Evolutionary conservation across 1,139 yeast species (phyloP).

Genomic region (Taphrina pruni): DNA sequence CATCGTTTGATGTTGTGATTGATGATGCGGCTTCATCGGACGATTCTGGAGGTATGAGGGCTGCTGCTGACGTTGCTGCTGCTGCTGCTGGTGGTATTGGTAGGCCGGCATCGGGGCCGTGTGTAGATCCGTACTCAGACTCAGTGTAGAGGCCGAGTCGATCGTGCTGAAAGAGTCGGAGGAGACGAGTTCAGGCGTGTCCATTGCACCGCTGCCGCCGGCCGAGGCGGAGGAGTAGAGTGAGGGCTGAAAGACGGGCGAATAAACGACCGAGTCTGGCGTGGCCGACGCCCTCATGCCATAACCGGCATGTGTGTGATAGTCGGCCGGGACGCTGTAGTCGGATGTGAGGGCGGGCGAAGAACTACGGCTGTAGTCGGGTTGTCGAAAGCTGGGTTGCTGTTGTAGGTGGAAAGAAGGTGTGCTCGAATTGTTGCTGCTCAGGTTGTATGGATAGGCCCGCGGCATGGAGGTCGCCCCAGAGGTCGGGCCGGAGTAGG

Average conservation of each 20-base stretch:
- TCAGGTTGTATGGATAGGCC: neutral
- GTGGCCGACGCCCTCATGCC: constrained; percentile 16
- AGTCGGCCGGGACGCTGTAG: neutral
- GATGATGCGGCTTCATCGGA: neutral
- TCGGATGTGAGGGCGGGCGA: neutral
- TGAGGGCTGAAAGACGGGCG: constrained; percentile 12
- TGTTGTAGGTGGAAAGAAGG: constrained; percentile 14
- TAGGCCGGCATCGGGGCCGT: neutral
- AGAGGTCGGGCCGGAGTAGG: constrained; percentile 8
- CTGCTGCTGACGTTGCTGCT: neutral
- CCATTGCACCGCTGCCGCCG: neutral
- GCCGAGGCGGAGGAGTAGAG: constrained; percentile 10
- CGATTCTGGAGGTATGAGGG: neutral
- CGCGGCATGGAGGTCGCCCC: constrained; percentile 2
- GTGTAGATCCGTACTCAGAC: neutral
- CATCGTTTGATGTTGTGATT: neutral
- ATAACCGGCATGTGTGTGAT: neutral
- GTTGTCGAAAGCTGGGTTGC: constrained; percentile 6
- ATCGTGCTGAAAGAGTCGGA: constrained; percentile 31
- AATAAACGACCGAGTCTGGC: constrained; percentile 16
- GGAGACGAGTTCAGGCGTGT: constrained; percentile 36
- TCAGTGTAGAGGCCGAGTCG: constrained; percentile 15
- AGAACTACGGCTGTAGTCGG: neutral
- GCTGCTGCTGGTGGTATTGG: neutral
- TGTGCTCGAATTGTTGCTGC: neutral